These are phyloP conservation scores for Hypoxylon sp. DNA, from an alignment of 2,329 filamentous ascomycete genomes.

Conservation along the genomic window DNA sequence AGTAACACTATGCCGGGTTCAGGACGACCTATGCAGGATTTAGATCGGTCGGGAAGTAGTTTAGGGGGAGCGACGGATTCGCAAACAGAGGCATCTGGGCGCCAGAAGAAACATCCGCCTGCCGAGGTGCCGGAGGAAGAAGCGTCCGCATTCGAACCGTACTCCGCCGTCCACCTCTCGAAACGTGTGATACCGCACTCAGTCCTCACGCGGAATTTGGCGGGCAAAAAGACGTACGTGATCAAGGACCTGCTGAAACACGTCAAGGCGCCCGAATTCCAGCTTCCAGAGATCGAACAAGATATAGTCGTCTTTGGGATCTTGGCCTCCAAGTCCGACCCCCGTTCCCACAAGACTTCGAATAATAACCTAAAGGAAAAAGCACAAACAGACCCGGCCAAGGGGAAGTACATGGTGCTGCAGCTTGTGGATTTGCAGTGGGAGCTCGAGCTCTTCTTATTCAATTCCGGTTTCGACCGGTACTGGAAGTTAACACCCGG, in stretches of 20 bases:
- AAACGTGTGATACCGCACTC: constrained; percentile 87
- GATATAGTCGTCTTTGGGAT: constrained; percentile 93
- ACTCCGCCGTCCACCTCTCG: constrained; percentile 86
- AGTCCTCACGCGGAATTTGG: constrained; percentile 82
- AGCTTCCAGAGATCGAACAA: constrained; percentile 84
- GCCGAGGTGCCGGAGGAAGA: constrained; percentile 62
- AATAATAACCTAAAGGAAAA: constrained; percentile 63
- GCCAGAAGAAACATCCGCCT: constrained; percentile 50
- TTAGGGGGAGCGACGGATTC: constrained; percentile 39
- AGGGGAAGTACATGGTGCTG: constrained; percentile 93
- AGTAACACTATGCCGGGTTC: constrained; percentile 61
- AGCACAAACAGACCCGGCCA: constrained; percentile 68
- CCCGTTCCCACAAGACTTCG: constrained; percentile 70
- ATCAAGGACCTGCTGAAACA: constrained; percentile 85
- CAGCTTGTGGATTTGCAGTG: constrained; percentile 89
- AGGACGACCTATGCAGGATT: constrained; percentile 42
- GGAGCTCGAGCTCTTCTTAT: constrained; percentile 93
- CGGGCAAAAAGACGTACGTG: constrained; percentile 81
- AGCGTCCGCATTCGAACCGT: constrained; percentile 82
- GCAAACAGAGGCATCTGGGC: constrained; percentile 47
- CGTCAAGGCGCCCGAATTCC: constrained; percentile 86
- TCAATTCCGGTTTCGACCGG: constrained; percentile 88
- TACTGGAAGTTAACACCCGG: constrained; percentile 96
- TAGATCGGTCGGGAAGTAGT: constrained; percentile 37
- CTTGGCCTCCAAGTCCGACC: constrained; percentile 88